Percentiles rank a stretch among this genome's conserved stretches.
Conservation (phyloP, 371 early-diverging fungal genomes). For the Fennellomyces sp. region DNA sequence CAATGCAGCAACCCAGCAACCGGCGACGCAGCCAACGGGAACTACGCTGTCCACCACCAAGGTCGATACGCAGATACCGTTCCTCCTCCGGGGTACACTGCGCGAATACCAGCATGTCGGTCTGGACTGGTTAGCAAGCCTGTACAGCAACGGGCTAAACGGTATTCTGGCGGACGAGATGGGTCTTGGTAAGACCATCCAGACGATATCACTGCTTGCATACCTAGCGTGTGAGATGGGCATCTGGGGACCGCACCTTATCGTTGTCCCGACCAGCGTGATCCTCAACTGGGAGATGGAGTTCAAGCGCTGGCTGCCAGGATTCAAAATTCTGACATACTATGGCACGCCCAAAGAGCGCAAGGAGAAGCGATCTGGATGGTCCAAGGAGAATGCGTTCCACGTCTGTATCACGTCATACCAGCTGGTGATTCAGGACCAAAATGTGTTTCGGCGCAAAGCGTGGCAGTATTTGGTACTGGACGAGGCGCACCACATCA, state of each 20-base stretch:
- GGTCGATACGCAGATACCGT: constrained; percentile 57
- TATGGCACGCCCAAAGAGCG: constrained; percentile 82
- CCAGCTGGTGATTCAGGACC: constrained; percentile 82
- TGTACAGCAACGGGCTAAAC: constrained; percentile 92
- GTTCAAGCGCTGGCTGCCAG: constrained; percentile 91
- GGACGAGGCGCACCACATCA: constrained; percentile 97
- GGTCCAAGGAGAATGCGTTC: constrained; percentile 82
- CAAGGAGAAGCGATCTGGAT: constrained; percentile 76
- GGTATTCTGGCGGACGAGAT: constrained; percentile 99
- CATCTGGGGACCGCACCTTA: constrained; percentile 85
- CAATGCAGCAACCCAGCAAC: not conserved
- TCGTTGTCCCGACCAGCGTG: constrained; percentile 93
- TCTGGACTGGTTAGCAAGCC: constrained; percentile 81
- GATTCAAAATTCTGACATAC: constrained; percentile 84
- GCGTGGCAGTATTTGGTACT: constrained; percentile 89
- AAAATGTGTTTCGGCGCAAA: constrained; percentile 77
- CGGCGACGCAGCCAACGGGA: constrained; percentile 24
- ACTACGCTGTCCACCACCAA: constrained; percentile 43
- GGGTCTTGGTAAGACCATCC: constrained; percentile 98
- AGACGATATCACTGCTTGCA: constrained; percentile 89
- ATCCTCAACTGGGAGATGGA: constrained; percentile 96
- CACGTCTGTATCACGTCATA: constrained; percentile 92
- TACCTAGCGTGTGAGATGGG: constrained; percentile 74
- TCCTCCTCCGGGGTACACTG: constrained; percentile 66
- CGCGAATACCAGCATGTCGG: constrained; percentile 83